Percentiles rank a stretch among this genome's conserved stretches.
phyloP scores from a whole-genome alignment of 2,329 filamentous ascomycete species.

The Fusarium oligoseptatum region DNA sequence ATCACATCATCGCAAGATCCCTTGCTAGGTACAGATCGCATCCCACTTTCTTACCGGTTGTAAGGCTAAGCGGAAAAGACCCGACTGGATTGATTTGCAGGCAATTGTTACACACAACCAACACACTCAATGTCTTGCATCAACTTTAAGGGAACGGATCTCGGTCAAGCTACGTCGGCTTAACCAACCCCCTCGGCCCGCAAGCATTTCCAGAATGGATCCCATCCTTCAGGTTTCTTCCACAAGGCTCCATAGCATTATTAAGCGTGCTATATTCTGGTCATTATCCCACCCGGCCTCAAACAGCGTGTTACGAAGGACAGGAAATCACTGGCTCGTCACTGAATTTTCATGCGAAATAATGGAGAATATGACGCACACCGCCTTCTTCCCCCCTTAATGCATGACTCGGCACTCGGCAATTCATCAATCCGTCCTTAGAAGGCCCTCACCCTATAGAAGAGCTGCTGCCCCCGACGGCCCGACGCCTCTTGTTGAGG shows the following conservation, averaged over 20 bases:
- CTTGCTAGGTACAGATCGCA: not conserved
- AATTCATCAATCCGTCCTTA: not conserved
- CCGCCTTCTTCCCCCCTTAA: not conserved
- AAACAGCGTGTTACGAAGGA: not conserved
- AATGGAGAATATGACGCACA: slow-evolving; percentile 1
- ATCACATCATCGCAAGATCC: too few relatives aligned
- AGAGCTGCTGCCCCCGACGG: not conserved
- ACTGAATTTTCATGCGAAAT: not conserved
- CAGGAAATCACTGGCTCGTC: not conserved
- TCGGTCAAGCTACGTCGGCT: not conserved
- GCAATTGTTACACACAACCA: not conserved
- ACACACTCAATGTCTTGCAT: not conserved
- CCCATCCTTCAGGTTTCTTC: not conserved
- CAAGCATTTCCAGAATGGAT: not conserved
- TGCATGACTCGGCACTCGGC: not conserved
- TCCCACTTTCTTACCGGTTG: not conserved
- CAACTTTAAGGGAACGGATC: not conserved
- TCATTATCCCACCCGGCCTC: not conserved
- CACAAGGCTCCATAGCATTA: not conserved
- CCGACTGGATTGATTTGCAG: not conserved
- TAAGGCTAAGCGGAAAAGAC: not conserved
- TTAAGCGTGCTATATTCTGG: not conserved
- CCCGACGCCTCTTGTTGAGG: not conserved
- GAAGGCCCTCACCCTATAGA: not conserved
- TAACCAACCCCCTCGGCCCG: not conserved